Percentiles rank a stretch among this genome's conserved stretches.
These are phyloP conservation scores for Drechslerella stenobrocha DNA, from an alignment of 2,329 filamentous ascomycete species.

Conservation along the genomic window DNA sequence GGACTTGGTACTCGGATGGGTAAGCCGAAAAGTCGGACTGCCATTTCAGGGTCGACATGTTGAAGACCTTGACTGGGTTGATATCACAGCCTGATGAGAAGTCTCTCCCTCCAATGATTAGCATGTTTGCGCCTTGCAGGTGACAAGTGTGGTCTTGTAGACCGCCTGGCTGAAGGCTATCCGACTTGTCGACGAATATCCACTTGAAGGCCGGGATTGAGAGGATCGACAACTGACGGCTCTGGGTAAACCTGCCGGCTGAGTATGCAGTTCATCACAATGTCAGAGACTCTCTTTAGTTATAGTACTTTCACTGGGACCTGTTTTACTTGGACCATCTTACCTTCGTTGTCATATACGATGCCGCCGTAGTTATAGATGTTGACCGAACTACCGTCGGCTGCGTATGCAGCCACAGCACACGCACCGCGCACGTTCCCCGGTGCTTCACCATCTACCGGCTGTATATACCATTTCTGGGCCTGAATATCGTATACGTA, in stretches of 20 bases:
- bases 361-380: slow-evolving; percentile 42
- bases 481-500: slow-evolving; percentile 35
- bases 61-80: slow-evolving; percentile 32
- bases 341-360: slow-evolving; percentile 17
- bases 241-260: slow-evolving; percentile 26
- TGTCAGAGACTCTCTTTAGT: too few species aligned
- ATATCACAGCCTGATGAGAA: slow-evolving; percentile 18
- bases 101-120: slow-evolving; percentile 34
- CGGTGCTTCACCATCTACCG: slow-evolving; percentile 19
- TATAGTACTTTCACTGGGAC: too few species aligned
- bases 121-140: slow-evolving; percentile 26
- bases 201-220: slow-evolving; percentile 38
- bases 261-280: too few species aligned
- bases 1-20: slow-evolving; percentile 19
- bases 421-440: slow-evolving; percentile 25
- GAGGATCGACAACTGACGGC: slow-evolving; percentile 32
- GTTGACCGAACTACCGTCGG: slow-evolving; percentile 32
- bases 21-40: slow-evolving; percentile 6
- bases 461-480: slow-evolving; percentile 30
- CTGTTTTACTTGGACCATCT: not conserved
- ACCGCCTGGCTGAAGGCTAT: slow-evolving; percentile 24
- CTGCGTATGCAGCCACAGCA: slow-evolving; percentile 29
- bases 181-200: slow-evolving; percentile 34
- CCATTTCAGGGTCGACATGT: slow-evolving; percentile 40
- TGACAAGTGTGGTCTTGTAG: slow-evolving; percentile 44